Percentiles rank a stretch among this genome's conserved stretches.
phyloP scores from a whole-genome alignment of 306 rosid species.

The Acacia crassicarpa region DNA sequence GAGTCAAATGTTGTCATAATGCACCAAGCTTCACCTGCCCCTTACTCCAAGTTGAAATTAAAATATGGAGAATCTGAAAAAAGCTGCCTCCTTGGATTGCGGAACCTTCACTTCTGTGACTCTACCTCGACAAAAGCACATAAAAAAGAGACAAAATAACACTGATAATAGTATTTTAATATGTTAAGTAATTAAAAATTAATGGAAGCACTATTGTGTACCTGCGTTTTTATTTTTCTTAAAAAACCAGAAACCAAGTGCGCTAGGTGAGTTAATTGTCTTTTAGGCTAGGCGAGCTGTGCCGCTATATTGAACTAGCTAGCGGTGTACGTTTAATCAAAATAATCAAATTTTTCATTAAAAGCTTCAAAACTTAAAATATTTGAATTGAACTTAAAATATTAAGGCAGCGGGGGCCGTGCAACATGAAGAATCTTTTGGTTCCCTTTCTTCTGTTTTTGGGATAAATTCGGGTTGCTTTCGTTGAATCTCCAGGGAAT shows the following conservation, averaged over 20 bases:
- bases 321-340: not conserved
- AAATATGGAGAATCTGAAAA: conserved; percentile 31
- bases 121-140: not conserved
- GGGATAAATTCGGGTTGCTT: conserved; percentile 8
- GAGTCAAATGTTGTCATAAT: not conserved
- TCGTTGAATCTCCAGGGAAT: conserved; percentile 15
- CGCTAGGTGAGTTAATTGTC: not conserved
- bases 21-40: too few relatives aligned
- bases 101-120: conserved; percentile 24
- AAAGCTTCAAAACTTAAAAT: not conserved
- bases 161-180: not conserved
- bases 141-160: not conserved
- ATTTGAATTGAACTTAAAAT: too few relatives aligned
- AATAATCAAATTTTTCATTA: not conserved
- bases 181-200: not conserved
- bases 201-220: not conserved
- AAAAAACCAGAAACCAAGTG: not conserved
- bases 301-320: not conserved
- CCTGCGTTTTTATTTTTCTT: not conserved
- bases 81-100: conserved; percentile 29
- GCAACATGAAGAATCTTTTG: conserved; percentile 7
- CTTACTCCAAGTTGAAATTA: not conserved
- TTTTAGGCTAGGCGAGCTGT: not conserved
- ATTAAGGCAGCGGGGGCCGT: not conserved
- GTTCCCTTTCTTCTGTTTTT: conserved; percentile 3